Base-by-base conservation (phyloP, 2,329 filamentous ascomycete genomes). In the Chaetomiaceae sp. region DNA sequence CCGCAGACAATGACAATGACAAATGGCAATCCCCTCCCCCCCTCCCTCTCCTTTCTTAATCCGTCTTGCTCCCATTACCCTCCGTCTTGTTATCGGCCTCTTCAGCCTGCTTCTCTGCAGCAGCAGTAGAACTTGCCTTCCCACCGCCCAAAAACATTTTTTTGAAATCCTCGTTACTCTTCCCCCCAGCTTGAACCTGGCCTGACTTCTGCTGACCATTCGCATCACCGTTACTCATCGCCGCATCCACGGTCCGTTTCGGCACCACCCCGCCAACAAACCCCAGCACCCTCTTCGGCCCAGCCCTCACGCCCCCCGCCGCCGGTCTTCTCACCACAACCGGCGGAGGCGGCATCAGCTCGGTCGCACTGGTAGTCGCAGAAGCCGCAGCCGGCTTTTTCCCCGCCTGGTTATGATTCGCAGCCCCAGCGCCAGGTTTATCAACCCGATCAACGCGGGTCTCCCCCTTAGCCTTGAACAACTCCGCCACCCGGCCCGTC, bases 401-500 rank as follows among this genome's bases (percentile, higher is more conserved):
- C 25, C 9, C 9, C 25, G 5, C 25, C 25, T 27, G n/a, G n/a
- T n/a, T n/a, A n/a, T n/a, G 33, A 36, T 13, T 2, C 5, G 18
- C 3, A 16, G 25, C 20, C 5, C 25, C 11, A 1, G 21, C 7
- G 2, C 14, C 30, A 14, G 70, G 66, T 61, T 68, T 65, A 56
- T 72, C 71, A 20, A 75, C 68, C 9, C 68, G 67, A 57, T 74
- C 71, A n/a, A 68, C 67, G 47, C 69, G 71, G 30, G 71, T 68
- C 58, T 76, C 74, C 1, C 68, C 72, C 60, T 75, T 80, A 46
- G 76, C 69, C 21, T 72, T 71, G 51, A 80, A 78, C 23, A 86
- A 68, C 54, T 85, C 79, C 13, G 75, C 73, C 20, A 78, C 65
- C 3, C 74, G 72, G 7, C 81, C 84, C 0, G 76, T 80, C 14